phyloP scores from a whole-genome alignment of 2,329 filamentous ascomycete genomes.

The Calonectria leucothoes region DNA sequence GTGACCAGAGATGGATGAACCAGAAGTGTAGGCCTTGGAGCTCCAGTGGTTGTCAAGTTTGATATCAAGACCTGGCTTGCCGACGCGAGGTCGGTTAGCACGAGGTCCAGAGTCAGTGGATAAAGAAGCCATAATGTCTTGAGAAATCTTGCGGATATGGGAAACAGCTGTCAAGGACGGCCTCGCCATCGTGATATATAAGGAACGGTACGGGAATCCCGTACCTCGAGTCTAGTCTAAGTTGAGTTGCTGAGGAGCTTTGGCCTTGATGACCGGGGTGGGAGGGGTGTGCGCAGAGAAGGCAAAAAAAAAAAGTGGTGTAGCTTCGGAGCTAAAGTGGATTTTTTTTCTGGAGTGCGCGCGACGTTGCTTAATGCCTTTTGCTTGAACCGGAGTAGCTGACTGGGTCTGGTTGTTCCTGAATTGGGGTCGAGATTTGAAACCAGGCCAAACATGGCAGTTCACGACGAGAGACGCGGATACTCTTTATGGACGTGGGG shows the following conservation, averaged over 20 bases:
- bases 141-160: slow-evolving; percentile 29
- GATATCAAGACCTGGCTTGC: slow-evolving; percentile 57
- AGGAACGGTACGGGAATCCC: slow-evolving; percentile 25
- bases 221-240: slow-evolving; percentile 31
- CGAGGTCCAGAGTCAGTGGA: slow-evolving; percentile 38
- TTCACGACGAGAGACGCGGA: slow-evolving; percentile 8
- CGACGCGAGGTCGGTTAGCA: slow-evolving; percentile 28
- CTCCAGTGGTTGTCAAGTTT: slow-evolving; percentile 64
- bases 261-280: slow-evolving; percentile 7
- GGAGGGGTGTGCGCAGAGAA: slow-evolving; percentile 12
- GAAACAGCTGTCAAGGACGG: slow-evolving; percentile 28
- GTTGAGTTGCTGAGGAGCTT: slow-evolving; percentile 20
- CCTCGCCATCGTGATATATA: slow-evolving; percentile 37
- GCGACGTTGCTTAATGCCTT: slow-evolving; percentile 17
- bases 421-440: slow-evolving; percentile 10
- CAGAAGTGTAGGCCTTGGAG: slow-evolving; percentile 67
- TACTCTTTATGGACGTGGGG: slow-evolving; percentile 10
- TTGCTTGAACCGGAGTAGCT: slow-evolving; percentile 16
- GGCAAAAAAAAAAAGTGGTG: slow-evolving; percentile 24
- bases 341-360: slow-evolving; percentile 12
- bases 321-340: slow-evolving; percentile 25
- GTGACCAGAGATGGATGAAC: slow-evolving; percentile 62
- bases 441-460: slow-evolving; percentile 11
- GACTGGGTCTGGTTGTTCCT: slow-evolving; percentile 16
- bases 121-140: slow-evolving; percentile 39